Conservation (phyloP, 106 monocot genomes). For the Allium sativum region DNA sequence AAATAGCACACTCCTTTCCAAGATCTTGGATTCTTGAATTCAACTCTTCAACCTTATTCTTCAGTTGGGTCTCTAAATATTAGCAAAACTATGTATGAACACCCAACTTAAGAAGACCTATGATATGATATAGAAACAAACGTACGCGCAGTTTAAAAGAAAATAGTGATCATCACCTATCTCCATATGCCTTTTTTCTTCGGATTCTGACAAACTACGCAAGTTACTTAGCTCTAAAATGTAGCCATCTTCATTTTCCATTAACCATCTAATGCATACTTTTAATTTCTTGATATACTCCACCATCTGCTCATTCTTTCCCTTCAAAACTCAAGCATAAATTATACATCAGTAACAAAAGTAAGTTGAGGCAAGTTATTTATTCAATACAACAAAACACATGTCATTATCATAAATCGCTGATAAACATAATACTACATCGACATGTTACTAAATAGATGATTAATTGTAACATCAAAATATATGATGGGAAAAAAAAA, state of each 20-base stretch:
- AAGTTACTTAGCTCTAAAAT: slow-evolving; percentile 39
- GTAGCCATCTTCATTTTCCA: slow-evolving; percentile 52
- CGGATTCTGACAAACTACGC: slow-evolving; percentile 17
- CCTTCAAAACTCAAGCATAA: slow-evolving; percentile 22
- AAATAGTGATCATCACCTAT: slow-evolving; percentile 25
- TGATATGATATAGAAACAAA: too few species aligned
- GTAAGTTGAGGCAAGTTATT: background rate
- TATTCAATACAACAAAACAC: background rate
- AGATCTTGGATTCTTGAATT: slow-evolving; percentile 8
- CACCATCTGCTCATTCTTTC: slow-evolving; percentile 52
- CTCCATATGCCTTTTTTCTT: slow-evolving; percentile 35
- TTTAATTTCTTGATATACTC: slow-evolving; percentile 80
- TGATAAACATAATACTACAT: too few species aligned
- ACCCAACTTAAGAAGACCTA: background rate
- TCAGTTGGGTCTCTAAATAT: slow-evolving; percentile 11
- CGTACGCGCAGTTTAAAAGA: background rate
- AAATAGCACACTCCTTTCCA: background rate
- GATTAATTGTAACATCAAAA: too few species aligned
- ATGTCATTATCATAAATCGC: too few species aligned
- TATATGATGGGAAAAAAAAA: too few species aligned
- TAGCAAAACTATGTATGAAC: background rate
- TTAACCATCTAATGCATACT: slow-evolving; percentile 57
- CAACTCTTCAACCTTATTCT: slow-evolving; percentile 7
- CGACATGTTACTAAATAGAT: too few species aligned
- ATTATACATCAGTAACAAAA: background rate